phyloP scores from a whole-genome alignment of 73 alveolate genomes.

The Symbiodinium natans region DNA sequence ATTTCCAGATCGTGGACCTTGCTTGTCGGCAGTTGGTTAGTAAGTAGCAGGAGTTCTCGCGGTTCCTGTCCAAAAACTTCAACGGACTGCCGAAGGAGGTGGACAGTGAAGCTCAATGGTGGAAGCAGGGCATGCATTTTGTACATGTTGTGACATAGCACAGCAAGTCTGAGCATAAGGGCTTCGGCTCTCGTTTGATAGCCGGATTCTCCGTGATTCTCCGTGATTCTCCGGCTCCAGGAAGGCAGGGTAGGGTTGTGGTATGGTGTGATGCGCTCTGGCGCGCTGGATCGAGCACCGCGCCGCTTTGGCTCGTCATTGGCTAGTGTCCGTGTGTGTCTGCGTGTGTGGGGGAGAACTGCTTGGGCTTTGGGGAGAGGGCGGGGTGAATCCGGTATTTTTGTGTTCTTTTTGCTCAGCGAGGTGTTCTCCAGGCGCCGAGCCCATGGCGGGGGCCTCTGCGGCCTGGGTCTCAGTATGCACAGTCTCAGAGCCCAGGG shows the following conservation, averaged over 20 bases:
- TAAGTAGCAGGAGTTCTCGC: constrained; percentile 86
- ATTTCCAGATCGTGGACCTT: too few relatives aligned
- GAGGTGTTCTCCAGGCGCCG: constrained; percentile 76
- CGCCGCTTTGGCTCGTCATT: constrained; percentile 1
- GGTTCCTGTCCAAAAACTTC: constrained; percentile 42
- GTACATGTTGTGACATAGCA: too few relatives aligned
- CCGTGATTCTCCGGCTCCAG: background rate
- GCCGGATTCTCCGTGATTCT: too few relatives aligned
- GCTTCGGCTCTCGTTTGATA: too few relatives aligned
- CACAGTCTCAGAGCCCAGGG: background rate
- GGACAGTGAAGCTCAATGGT: too few relatives aligned
- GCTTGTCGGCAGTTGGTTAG: too few relatives aligned
- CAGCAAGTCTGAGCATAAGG: too few relatives aligned
- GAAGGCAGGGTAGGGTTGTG: constrained; percentile 7
- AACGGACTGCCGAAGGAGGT: constrained; percentile 78
- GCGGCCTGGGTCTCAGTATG: constrained; percentile 61
- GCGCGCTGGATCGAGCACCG: constrained; percentile 61
- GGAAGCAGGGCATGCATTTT: too few relatives aligned
- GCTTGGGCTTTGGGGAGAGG: too few relatives aligned
- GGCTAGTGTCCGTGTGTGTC: background rate
- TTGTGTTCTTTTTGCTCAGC: too few relatives aligned
- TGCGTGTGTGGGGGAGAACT: background rate
- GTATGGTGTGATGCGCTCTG: background rate
- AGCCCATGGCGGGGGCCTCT: constrained; percentile 95
- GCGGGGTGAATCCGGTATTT: too few relatives aligned